phyloP scores from a whole-genome alignment of 768 basidiomycete genomes.

The Mycena galopus region DNA sequence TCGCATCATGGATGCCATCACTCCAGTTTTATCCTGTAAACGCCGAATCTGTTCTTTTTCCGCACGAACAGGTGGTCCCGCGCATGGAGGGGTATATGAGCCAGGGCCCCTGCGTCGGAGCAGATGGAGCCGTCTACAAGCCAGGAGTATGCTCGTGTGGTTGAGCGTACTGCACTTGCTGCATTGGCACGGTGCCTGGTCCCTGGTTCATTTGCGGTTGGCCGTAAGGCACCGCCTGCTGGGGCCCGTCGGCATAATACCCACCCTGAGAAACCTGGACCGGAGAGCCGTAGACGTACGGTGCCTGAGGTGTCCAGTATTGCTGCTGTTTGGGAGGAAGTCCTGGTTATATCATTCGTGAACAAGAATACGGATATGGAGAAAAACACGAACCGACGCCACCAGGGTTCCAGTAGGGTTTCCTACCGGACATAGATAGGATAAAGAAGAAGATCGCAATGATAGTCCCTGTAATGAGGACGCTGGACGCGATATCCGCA shows the following conservation, averaged over 20 bases:
- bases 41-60: not conserved
- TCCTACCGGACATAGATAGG: constrained; percentile 3
- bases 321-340: constrained; percentile 9
- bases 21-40: not conserved
- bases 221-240: not conserved
- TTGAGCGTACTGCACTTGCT: not conserved
- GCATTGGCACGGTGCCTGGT: not conserved
- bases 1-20: not conserved
- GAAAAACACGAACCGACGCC: constrained; percentile 12
- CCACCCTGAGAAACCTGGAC: constrained; percentile 18
- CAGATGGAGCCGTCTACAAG: not conserved
- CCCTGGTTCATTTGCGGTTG: not conserved
- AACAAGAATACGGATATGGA: not conserved
- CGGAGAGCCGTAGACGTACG: constrained; percentile 22
- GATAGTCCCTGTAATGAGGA: constrained; percentile 5
- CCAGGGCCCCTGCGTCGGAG: not conserved
- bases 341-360: not conserved
- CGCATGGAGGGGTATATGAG: not conserved
- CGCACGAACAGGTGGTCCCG: not conserved
- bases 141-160: not conserved
- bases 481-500: constrained; percentile 19
- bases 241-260: not conserved
- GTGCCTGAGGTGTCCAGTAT: constrained; percentile 22
- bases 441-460: constrained; percentile 21
- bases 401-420: constrained; percentile 13